phyloP scores from a whole-genome alignment of 305 asterid genomes.

The Fraxinus xanthoxyloides region DNA sequence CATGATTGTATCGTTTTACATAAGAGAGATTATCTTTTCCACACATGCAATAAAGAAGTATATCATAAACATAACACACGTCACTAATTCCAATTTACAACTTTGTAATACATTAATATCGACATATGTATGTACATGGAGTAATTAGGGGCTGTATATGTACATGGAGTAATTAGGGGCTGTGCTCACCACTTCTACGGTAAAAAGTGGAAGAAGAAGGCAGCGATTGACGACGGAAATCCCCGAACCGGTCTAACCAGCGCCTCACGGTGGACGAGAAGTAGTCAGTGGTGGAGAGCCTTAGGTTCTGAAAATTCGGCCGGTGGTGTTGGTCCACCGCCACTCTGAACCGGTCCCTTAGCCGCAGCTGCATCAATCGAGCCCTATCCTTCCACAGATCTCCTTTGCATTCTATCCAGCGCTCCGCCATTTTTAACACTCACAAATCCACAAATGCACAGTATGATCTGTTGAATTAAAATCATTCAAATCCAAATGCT shows the following conservation, averaged over 20 bases:
- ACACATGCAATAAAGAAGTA: background rate
- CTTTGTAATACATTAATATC: background rate
- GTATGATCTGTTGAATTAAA: background rate
- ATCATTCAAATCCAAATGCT: background rate
- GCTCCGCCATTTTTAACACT: conserved; percentile 47
- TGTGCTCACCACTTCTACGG: conserved; percentile 62
- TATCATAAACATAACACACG: background rate
- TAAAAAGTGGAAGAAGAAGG: conserved; percentile 67
- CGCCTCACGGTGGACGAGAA: conserved; percentile 54
- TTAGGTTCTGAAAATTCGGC: conserved; percentile 41
- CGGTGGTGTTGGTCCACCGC: conserved; percentile 63
- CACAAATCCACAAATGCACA: background rate
- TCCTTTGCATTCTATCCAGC: conserved; percentile 65
- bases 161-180: background rate
- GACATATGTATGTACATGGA: background rate
- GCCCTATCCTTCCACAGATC: conserved; percentile 78
- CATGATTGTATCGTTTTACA: background rate
- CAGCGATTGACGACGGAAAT: conserved; percentile 63
- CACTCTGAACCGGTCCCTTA: conserved; percentile 71
- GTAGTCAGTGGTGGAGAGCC: conserved; percentile 35
- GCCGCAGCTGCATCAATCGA: conserved; percentile 60
- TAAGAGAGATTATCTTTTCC: background rate
- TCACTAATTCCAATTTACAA: background rate
- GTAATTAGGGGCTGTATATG: background rate
- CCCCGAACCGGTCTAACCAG: conserved; percentile 61